A percentile compares a stretch with the other conserved stretches of the same genome.
Evolutionary conservation across 179 eudicot genomes (phyloP).

Genomic region (Gypsophila paniculata): DNA sequence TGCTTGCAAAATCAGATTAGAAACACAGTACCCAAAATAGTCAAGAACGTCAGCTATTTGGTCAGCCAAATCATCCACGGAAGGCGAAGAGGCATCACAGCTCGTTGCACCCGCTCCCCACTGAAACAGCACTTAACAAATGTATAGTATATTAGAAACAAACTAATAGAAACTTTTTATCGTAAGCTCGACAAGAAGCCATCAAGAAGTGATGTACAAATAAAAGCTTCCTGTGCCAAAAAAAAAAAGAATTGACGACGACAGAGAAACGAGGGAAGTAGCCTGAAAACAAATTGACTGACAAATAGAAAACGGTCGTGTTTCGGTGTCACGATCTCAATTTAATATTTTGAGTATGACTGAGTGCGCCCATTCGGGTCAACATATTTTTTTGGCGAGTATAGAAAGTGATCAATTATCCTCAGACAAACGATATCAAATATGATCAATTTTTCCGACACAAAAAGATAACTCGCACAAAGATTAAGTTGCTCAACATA

Average conservation of each 20-base stretch:
- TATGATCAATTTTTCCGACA: neutral
- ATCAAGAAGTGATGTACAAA: neutral
- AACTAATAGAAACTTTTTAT: slow-evolving; percentile 12
- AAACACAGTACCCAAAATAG: slow-evolving; percentile 63
- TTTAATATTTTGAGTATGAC: neutral
- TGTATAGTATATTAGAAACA: slow-evolving; percentile 41
- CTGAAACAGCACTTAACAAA: slow-evolving; percentile 64
- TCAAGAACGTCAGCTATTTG: slow-evolving; percentile 82
- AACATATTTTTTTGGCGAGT: neutral
- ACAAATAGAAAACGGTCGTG: neutral
- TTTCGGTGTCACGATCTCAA: neutral
- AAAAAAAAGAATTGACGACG: neutral
- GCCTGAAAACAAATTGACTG: neutral
- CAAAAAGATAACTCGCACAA: neutral
- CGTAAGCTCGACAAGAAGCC: neutral
- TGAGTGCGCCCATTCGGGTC: neutral
- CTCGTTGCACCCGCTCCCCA: slow-evolving; percentile 63
- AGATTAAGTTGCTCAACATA: slow-evolving; percentile 8
- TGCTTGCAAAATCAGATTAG: neutral
- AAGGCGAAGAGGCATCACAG: slow-evolving; percentile 45
- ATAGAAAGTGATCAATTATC: neutral
- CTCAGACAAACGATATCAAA: neutral
- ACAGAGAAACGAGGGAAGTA: neutral
- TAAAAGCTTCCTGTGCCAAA: neutral
- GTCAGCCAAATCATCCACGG: slow-evolving; percentile 81